These are phyloP conservation scores for Talaromyces sp. DNA, from an alignment of 2,329 filamentous ascomycete genomes.

Conservation along the genomic window DNA sequence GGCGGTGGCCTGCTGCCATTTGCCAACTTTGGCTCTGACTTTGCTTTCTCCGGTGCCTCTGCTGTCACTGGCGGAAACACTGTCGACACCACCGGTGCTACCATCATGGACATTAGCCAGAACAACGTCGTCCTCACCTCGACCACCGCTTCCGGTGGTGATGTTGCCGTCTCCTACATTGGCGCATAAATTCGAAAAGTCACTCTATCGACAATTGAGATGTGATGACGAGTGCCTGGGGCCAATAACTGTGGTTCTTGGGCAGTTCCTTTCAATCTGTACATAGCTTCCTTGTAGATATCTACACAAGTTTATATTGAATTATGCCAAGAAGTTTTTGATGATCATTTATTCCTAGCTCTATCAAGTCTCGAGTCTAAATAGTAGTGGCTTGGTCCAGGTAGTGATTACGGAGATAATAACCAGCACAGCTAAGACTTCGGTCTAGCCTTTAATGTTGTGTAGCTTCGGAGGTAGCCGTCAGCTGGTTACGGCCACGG, in stretches of 20 bases:
- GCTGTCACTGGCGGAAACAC: slow-evolving; percentile 18
- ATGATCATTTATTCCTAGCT: neutral
- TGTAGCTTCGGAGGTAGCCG: neutral
- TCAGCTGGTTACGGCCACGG: neutral
- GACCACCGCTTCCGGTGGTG: slow-evolving; percentile 7
- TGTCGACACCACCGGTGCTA: slow-evolving; percentile 9
- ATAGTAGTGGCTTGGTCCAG: neutral
- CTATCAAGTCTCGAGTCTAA: neutral
- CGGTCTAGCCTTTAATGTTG: neutral
- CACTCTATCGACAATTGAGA: neutral
- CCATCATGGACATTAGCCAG: slow-evolving; percentile 47
- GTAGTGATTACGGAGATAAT: neutral
- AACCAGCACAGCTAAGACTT: neutral
- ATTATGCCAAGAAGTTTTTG: neutral
- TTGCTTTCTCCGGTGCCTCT: slow-evolving; percentile 34
- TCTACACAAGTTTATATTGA: neutral
- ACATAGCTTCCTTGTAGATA: neutral
- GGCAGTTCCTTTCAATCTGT: neutral
- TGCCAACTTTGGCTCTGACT: slow-evolving; percentile 43
- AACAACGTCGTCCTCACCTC: slow-evolving; percentile 15
- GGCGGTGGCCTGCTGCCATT: slow-evolving; percentile 39
- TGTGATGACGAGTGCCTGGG: neutral
- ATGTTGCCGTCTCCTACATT: slow-evolving; percentile 8
- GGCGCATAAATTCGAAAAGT: neutral
- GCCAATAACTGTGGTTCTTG: neutral